Evolutionary conservation across 495 filamentous ascomycete genomes (phyloP).

Genomic region (Hypoxylon fragiforme): DNA sequence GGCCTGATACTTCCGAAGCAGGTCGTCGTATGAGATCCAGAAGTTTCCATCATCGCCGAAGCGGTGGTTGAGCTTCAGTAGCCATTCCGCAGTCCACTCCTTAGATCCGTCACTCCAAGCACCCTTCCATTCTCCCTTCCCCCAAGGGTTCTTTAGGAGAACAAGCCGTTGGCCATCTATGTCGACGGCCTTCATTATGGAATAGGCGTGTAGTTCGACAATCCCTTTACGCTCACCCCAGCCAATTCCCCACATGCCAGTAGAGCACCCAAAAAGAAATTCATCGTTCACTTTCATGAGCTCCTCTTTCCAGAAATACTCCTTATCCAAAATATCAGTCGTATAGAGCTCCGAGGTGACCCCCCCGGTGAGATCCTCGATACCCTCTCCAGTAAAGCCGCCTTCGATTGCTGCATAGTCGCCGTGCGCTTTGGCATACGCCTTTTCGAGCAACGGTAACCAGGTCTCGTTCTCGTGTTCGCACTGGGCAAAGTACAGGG

Average conservation of each 20-base stretch:
- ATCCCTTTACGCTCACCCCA: conserved; percentile 72
- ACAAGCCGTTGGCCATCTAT: conserved; percentile 74
- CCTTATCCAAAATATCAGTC: conserved; percentile 82
- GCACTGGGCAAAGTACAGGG: conserved; percentile 87
- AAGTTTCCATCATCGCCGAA: conserved; percentile 88
- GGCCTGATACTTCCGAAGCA: conserved; percentile 78
- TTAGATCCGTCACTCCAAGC: conserved; percentile 88
- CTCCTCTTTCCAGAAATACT: conserved; percentile 87
- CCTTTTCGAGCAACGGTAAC: conserved; percentile 92
- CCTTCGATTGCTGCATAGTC: conserved; percentile 84
- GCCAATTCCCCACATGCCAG: conserved; percentile 63
- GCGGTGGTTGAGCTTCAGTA: conserved; percentile 72
- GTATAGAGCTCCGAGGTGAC: conserved; percentile 82
- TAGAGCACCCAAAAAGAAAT: conserved; percentile 85
- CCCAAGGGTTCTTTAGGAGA: conserved; percentile 87
- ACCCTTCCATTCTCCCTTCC: conserved; percentile 78
- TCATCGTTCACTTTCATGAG: conserved; percentile 82
- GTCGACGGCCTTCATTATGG: conserved; percentile 80
- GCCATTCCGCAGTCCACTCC: conserved; percentile 90
- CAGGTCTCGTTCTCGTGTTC: conserved; percentile 87
- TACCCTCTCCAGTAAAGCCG: conserved; percentile 82
- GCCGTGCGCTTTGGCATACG: conserved; percentile 93
- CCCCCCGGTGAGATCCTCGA: conserved; percentile 92
- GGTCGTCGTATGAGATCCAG: conserved; percentile 74
- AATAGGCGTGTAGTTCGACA: conserved; percentile 82